Evolutionary conservation across 345 rosid genomes (phyloP), one percentile per base, ranked within the genome.

Genomic region (Firmiana major): DNA sequence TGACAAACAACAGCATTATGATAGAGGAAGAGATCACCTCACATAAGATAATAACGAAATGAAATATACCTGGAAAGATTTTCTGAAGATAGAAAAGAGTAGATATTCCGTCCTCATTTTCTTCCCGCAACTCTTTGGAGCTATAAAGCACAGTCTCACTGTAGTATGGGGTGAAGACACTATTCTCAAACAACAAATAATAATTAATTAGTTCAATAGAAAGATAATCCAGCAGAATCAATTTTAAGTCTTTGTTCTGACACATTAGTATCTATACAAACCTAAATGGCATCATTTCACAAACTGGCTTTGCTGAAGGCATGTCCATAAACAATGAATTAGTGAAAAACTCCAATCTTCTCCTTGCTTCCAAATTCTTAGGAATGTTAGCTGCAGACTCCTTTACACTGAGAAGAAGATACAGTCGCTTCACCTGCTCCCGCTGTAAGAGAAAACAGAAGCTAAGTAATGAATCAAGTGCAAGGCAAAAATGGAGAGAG

Each of bases 21-120:
- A 51, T 62, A 6, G 22, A 38, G 48, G 19, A 45, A 53, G n/a
- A 49, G 73, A 26, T 24, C 28, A 67, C 54, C 78, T 49, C 26
- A 76, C 43, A 67, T 4, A 2, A 26, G 76, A 64, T 51, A 49
- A 63, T 15, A 77, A 78, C 63, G 38, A 67, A 78, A 75, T 26
- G 31, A 63, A 19, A 77, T 22, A 74, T 89, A 93, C 99, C 99
- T 59, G 99, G 98, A 83, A 88, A 96, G 75, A 96, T 96, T 85
- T 96, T 96, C 90, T 93, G 99, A 82, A 96, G 98, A 85, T 96
- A 96, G 88, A 96, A 96, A 80, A 96, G 94, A 78, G 75, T 90
- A 51, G 99, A 96, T 87, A 96, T 92, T 64, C 99, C 99, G 87
- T 96, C 99, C 88, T 96, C 99, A 83, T 96, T 96, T 88, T 96